Percentiles rank a stretch among this genome's conserved stretches.
Conservation (phyloP, 495 filamentous ascomycete species). For the Jackrogersella minutella region DNA sequence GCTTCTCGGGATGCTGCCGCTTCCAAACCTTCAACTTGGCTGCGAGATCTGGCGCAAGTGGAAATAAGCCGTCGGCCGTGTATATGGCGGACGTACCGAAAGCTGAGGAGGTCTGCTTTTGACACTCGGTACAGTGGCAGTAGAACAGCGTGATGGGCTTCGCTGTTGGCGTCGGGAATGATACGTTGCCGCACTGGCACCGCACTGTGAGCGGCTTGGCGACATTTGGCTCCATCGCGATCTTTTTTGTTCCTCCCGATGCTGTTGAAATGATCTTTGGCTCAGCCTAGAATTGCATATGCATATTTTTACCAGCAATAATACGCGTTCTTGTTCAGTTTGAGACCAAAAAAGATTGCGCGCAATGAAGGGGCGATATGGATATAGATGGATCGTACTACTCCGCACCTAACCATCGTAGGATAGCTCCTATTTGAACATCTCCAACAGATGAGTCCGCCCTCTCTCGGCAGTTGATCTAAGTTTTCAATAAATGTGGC, state of each 20-base stretch:
- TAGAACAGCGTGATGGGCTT: constrained; percentile 57
- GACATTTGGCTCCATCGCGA: constrained; percentile 21
- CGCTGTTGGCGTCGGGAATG: constrained; percentile 55
- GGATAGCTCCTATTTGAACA: too few species aligned
- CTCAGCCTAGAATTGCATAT: too few species aligned
- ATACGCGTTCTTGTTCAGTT: too few species aligned
- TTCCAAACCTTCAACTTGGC: constrained; percentile 49
- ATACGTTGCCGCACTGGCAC: constrained; percentile 63
- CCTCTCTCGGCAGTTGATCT: too few species aligned
- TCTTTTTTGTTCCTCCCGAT: background rate
- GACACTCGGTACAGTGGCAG: constrained; percentile 70
- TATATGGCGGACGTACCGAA: constrained; percentile 64
- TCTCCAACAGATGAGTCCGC: too few species aligned
- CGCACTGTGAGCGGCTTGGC: constrained; percentile 41
- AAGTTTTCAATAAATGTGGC: too few species aligned
- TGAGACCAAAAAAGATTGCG: too few species aligned
- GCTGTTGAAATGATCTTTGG: too few species aligned
- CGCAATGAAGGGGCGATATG: too few species aligned
- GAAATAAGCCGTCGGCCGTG: constrained; percentile 55
- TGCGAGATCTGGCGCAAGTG: constrained; percentile 49
- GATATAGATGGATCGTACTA: too few species aligned
- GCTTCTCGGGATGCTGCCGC: constrained; percentile 48
- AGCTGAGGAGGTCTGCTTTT: constrained; percentile 64
- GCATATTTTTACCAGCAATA: too few species aligned
- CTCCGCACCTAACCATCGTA: too few species aligned